Conservation (phyloP, 2,329 filamentous ascomycete species). For the Rutstroemia sp. region DNA sequence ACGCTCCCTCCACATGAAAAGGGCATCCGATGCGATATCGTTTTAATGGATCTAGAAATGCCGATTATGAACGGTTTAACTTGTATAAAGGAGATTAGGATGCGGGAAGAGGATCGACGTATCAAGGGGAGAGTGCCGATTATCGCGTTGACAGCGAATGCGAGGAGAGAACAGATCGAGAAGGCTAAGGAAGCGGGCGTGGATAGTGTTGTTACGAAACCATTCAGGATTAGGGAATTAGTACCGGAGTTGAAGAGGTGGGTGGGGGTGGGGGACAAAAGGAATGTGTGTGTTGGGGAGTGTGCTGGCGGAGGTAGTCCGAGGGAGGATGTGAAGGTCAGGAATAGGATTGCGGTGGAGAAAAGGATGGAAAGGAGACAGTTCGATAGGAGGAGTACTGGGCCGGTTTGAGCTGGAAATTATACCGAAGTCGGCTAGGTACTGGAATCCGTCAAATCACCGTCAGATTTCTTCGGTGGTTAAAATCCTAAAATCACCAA, state of each 20-base stretch:
- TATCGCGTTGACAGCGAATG: constrained; percentile 29
- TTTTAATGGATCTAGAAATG: constrained; percentile 74
- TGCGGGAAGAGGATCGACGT: constrained; percentile 44
- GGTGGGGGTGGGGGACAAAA: background rate
- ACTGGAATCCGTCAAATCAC: too few relatives aligned
- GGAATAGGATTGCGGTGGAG: too few relatives aligned
- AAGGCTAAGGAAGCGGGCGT: constrained; percentile 20
- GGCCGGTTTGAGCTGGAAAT: too few relatives aligned
- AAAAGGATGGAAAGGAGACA: too few relatives aligned
- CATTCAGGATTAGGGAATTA: constrained; percentile 56
- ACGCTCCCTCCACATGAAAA: constrained; percentile 12
- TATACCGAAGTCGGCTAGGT: too few relatives aligned
- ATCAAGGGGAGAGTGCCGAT: constrained; percentile 37
- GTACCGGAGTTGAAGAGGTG: constrained; percentile 47
- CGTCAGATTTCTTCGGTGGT: too few relatives aligned
- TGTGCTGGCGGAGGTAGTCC: too few relatives aligned
- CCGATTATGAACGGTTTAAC: constrained; percentile 64
- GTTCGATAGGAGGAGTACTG: too few relatives aligned
- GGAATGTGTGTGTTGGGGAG: background rate
- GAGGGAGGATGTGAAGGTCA: too few relatives aligned
- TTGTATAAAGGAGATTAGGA: constrained; percentile 56
- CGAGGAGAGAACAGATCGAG: constrained; percentile 22
- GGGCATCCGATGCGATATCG: constrained; percentile 43
- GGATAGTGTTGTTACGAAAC: constrained; percentile 65
- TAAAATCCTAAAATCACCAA: too few relatives aligned